Evolutionary conservation across 1,139 yeast genomes (phyloP).

Genomic region (Scheffersomyces quercinus): DNA sequence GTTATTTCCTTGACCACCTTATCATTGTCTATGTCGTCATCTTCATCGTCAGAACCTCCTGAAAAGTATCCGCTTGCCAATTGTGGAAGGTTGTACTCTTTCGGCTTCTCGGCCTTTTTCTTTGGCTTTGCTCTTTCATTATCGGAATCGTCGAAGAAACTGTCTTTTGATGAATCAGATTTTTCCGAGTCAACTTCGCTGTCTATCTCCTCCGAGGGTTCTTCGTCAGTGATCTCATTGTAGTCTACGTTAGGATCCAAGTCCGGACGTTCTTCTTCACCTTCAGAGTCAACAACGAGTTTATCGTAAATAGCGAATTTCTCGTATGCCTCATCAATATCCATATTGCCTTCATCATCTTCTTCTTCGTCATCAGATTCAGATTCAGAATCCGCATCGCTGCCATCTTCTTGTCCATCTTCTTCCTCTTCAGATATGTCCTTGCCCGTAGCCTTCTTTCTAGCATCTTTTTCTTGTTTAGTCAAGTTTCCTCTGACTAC

Average conservation of each 20-base stretch:
- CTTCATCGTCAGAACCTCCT: slow-evolving; percentile 70
- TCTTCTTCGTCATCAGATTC: slow-evolving; percentile 13
- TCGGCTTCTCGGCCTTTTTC: slow-evolving; percentile 13
- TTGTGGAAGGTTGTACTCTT: slow-evolving; percentile 56
- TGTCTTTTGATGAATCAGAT: slow-evolving; percentile 35
- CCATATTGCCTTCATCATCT: slow-evolving; percentile 17
- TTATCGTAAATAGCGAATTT: slow-evolving; percentile 51
- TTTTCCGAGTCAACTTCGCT: slow-evolving; percentile 20
- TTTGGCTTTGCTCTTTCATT: slow-evolving; percentile 11
- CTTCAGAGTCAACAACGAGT: slow-evolving; percentile 57
- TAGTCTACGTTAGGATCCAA: slow-evolving; percentile 49
- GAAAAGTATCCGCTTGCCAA: slow-evolving; percentile 78
- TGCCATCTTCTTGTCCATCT: slow-evolving; percentile 7
- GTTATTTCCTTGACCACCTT: slow-evolving; percentile 57
- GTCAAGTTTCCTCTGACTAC: slow-evolving; percentile 60
- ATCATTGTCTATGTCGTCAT: slow-evolving; percentile 55
- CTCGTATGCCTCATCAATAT: slow-evolving; percentile 25
- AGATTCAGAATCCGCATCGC: slow-evolving; percentile 11
- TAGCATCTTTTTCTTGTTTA: slow-evolving; percentile 38
- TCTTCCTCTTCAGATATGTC: slow-evolving; percentile 13
- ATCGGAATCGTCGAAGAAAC: slow-evolving; percentile 34
- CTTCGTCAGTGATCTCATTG: slow-evolving; percentile 65
- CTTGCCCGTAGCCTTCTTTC: slow-evolving; percentile 28
- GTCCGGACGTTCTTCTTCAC: slow-evolving; percentile 38
- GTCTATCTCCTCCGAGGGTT: slow-evolving; percentile 44